Percentiles rank a stretch among this genome's conserved stretches.
Evolutionary conservation across 1,284 basidiomycete species (phyloP).

Genomic region (Nidula niveotomentosa): DNA sequence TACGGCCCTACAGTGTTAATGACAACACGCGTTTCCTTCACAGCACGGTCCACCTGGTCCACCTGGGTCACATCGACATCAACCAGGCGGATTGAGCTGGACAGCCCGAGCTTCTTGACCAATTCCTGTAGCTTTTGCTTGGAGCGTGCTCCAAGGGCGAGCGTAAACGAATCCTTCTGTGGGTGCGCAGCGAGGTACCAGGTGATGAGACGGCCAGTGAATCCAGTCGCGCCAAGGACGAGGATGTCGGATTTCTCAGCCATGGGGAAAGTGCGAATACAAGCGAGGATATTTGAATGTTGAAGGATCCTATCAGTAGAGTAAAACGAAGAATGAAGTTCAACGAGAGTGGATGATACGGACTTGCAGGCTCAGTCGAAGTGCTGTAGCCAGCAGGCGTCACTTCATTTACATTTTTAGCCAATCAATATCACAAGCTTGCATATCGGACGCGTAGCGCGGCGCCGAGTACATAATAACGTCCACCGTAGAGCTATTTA

Average conservation of each 20-base stretch:
- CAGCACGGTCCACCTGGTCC: slow-evolving; percentile 47
- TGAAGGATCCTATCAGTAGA: too few relatives aligned
- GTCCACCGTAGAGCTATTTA: too few relatives aligned
- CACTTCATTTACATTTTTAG: too few relatives aligned
- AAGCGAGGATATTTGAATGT: too few relatives aligned
- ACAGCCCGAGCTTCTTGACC: slow-evolving; percentile 36
- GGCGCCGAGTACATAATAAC: too few relatives aligned
- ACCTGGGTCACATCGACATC: slow-evolving; percentile 52
- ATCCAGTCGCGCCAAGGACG: slow-evolving; percentile 70
- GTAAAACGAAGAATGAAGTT: too few relatives aligned
- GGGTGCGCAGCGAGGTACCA: slow-evolving; percentile 62
- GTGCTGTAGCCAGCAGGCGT: too few relatives aligned
- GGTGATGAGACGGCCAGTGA: slow-evolving; percentile 63
- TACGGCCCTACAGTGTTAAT: slow-evolving; percentile 72
- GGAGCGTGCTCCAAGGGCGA: slow-evolving; percentile 63
- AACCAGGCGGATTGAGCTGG: slow-evolving; percentile 39
- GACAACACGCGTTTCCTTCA: slow-evolving; percentile 58
- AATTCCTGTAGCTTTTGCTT: slow-evolving; percentile 50
- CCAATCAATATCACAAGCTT: too few relatives aligned
- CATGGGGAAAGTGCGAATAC: background rate
- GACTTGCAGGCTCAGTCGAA: too few relatives aligned
- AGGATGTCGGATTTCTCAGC: slow-evolving; percentile 44
- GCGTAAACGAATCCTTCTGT: slow-evolving; percentile 56
- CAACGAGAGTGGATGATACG: too few relatives aligned
- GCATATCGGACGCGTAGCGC: too few relatives aligned